Percentiles rank a stretch among this genome's conserved stretches.
Evolutionary conservation across 1,284 basidiomycete species (phyloP).

Genomic region (Ustilago sp.): DNA sequence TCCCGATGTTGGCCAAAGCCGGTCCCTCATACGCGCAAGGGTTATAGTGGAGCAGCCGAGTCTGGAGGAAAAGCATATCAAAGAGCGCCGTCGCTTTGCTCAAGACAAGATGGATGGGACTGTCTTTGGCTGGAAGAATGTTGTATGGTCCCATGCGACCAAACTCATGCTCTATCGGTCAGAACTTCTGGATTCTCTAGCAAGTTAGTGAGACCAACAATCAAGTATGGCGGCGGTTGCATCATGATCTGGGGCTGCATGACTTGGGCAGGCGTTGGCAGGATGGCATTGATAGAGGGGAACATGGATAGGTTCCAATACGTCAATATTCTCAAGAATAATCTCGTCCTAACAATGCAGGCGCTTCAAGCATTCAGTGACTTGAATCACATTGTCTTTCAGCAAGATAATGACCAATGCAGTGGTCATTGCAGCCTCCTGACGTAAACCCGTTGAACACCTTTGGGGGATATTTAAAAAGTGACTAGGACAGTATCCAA

Average conservation of each 20-base stretch:
- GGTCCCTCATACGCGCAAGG: neutral
- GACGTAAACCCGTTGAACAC: constrained; percentile 71
- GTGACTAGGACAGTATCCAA: constrained; percentile 9
- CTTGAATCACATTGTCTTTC: constrained; percentile 63
- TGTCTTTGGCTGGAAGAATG: constrained; percentile 17
- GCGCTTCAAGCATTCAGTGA: constrained; percentile 20
- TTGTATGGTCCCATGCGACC: constrained; percentile 33
- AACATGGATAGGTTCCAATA: constrained; percentile 69
- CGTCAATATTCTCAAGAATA: constrained; percentile 66
- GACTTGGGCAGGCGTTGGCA: constrained; percentile 15
- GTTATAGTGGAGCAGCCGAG: neutral
- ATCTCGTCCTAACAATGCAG: constrained; percentile 53
- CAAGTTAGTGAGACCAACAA: constrained; percentile 6
- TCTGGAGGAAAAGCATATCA: constrained; percentile 8
- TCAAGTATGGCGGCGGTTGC: constrained; percentile 24
- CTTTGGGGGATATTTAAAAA: constrained; percentile 59
- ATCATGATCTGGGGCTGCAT: constrained; percentile 39
- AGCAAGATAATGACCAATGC: constrained; percentile 68
- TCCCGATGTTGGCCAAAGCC: neutral
- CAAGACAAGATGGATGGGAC: constrained; percentile 22
- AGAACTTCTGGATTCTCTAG: constrained; percentile 6
- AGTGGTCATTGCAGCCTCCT: constrained; percentile 69
- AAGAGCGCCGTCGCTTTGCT: constrained; percentile 13
- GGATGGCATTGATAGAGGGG: constrained; percentile 37
- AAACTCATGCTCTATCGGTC: constrained; percentile 16